Base-by-base conservation (phyloP, 805 yeast genomes). In the Wickerhamiella kazuoi region DNA sequence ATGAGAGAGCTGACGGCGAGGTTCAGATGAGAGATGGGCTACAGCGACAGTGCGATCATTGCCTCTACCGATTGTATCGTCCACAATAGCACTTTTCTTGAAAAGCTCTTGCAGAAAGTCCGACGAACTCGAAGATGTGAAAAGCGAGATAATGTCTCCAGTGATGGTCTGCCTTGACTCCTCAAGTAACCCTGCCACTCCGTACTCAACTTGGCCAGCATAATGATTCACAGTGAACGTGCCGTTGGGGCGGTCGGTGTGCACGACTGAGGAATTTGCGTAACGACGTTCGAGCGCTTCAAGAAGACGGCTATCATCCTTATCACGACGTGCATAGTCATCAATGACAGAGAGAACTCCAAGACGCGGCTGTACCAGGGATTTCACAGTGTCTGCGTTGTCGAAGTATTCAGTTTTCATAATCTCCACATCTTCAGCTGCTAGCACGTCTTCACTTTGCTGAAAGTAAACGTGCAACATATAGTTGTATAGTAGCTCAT, bases 371-470 rank as follows among this genome's bases (percentile, higher is more conserved):
- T 52, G 61, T 41, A 69, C 69, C 39, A 72, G 63, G 3, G 73
- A 67, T 50, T 67, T 62, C 37, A 75, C 76, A 29, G 72, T 68
- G 42, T 68, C 66, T 21, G 71, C 59, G 51, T 71, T 72, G 52
- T 74, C 75, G 42, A 67, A 64, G 55, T 69, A 72, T 54, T 70
- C 76, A 35, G 66, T 67, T 19, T 63, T 63, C n/a, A 73, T 73
- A 21, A 72, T 61, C 30, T 61, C 63, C 45, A 67, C 55, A 15
- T 59, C 67, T 41, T 62, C 67, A 33, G 59, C 43, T 30, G 57
- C 63, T 33, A 63, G 55, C 34, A 54, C 47, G 21, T 63, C 62
- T 21, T 55, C 49, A 20, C 62, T 59, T 24, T 54, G 48, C n/a
- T 58, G 61, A 46, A 57, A 62, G 43, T 57, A 62, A 7, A 55